These are phyloP conservation scores for Cyclotella atomus DNA, from an alignment of 108 stramenopile species.

Conservation along the genomic window DNA sequence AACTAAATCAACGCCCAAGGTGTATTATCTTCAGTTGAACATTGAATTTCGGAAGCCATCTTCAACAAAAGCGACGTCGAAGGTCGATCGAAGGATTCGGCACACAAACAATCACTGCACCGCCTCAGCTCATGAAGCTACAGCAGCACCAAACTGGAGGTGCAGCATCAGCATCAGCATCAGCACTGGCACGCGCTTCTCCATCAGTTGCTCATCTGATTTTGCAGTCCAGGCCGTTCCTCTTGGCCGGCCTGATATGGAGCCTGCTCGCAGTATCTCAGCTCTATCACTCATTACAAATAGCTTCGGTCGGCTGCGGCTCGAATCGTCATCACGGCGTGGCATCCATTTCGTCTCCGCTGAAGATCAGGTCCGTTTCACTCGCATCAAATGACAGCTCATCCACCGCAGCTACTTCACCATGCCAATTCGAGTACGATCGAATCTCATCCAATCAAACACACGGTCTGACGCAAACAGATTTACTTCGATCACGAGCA, in stretches of 20 bases:
- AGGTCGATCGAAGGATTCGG: too few species aligned
- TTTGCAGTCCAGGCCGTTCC: not conserved
- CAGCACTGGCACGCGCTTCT: too few species aligned
- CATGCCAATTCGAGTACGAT: slow-evolving; percentile 52
- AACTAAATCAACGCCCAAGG: too few species aligned
- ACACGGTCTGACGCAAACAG: slow-evolving; percentile 43
- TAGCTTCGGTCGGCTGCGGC: not conserved
- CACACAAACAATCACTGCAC: too few species aligned
- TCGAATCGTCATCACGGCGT: not conserved
- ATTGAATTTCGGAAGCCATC: too few species aligned
- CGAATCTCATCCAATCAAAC: slow-evolving; percentile 47
- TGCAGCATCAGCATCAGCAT: too few species aligned
- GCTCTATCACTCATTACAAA: not conserved
- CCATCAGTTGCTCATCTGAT: not conserved
- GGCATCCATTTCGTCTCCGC: not conserved
- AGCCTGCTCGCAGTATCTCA: not conserved
- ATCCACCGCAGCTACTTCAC: not conserved
- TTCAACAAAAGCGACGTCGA: too few species aligned
- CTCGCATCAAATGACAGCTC: not conserved
- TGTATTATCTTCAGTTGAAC: too few species aligned
- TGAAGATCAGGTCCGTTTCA: not conserved
- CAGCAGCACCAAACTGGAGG: too few species aligned
- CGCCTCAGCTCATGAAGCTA: too few species aligned
- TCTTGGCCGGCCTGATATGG: not conserved
- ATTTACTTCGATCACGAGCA: slow-evolving; percentile 49